These are phyloP conservation scores for Fagus crenata DNA, from an alignment of 306 rosid genomes.

Conservation along the genomic window DNA sequence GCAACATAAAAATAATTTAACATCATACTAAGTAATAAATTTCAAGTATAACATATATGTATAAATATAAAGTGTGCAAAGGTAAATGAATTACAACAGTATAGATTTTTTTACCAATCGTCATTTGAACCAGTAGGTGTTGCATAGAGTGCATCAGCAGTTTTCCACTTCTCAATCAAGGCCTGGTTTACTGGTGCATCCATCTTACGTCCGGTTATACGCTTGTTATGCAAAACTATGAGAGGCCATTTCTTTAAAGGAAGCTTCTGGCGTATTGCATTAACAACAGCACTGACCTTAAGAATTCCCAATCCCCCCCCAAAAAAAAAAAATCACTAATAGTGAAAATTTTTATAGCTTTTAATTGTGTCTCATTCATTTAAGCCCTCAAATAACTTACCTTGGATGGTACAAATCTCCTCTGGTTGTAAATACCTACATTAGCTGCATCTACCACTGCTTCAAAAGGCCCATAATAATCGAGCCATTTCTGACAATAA, in stretches of 20 bases:
- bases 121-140: slow-evolving; percentile 91
- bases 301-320: slow-evolving; percentile 18
- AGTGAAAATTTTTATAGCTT: not conserved
- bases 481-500: slow-evolving; percentile 83
- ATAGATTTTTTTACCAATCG: slow-evolving; percentile 71
- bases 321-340: slow-evolving; percentile 9
- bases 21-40: not conserved
- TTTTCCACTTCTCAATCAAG: slow-evolving; percentile 74
- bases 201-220: slow-evolving; percentile 72
- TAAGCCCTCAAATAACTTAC: slow-evolving; percentile 50
- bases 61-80: not conserved
- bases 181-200: slow-evolving; percentile 60
- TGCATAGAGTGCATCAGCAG: slow-evolving; percentile 75
- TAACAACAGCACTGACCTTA: slow-evolving; percentile 72
- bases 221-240: slow-evolving; percentile 75
- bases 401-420: slow-evolving; percentile 72
- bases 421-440: slow-evolving; percentile 74
- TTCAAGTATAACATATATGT: not conserved
- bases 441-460: slow-evolving; percentile 96
- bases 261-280: slow-evolving; percentile 71
- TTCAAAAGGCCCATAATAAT: slow-evolving; percentile 87
- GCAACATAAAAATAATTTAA: not conserved
- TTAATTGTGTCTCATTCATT: not conserved
- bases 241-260: slow-evolving; percentile 87
- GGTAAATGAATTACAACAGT: slow-evolving; percentile 12